Base-by-base conservation (phyloP, 805 yeast species). In the Monosporozyma aerobia region DNA sequence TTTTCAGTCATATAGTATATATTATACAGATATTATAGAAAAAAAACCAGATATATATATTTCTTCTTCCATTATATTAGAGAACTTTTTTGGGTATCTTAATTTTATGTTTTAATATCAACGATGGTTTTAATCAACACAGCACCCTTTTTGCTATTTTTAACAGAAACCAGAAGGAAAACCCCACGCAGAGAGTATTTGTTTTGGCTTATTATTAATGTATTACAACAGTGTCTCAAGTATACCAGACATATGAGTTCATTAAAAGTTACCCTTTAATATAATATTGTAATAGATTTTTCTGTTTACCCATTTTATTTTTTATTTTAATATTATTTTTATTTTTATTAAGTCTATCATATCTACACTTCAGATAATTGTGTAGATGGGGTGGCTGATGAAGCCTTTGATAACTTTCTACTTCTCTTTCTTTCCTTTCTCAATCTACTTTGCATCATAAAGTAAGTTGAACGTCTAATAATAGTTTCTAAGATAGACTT, bases 401-500 rank as follows among this genome's bases (percentile, higher is more conserved):
- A 40, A 27, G 29, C 29, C 19, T 40, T 22, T 10, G 45, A 43
- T 19, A 22, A 22, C 14, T 43, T 29, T 43, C 30, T 43, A 43
- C 45, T 43, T 11, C 14, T 43, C 45, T 88, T 72, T 65, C 90
- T 73, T 51, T 82, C 85, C 53, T 84, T 76, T 62, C 95, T 77
- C 50, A 86, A 69, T 58, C 90, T 73, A 11, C 87, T 83, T 65
- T 86, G 95, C 90, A 84, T 85, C 72, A 81, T 70, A 52, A 82
- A 79, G 65, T 89, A 89, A 14, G 90, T 81, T 1, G 94, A 95
- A 53, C 96, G 77, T 59, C 92, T 79, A 32, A 89, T 80, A 16
- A 89, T 81, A 0, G 84, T 82, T 61, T 87, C 92, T 39, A 89
- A 69, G 3, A 57, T 47, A 4, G 53, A 50, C 48, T 72, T 73